Conservation (phyloP, 2,329 filamentous ascomycete species). For the Lachnellula subtilissima region DNA sequence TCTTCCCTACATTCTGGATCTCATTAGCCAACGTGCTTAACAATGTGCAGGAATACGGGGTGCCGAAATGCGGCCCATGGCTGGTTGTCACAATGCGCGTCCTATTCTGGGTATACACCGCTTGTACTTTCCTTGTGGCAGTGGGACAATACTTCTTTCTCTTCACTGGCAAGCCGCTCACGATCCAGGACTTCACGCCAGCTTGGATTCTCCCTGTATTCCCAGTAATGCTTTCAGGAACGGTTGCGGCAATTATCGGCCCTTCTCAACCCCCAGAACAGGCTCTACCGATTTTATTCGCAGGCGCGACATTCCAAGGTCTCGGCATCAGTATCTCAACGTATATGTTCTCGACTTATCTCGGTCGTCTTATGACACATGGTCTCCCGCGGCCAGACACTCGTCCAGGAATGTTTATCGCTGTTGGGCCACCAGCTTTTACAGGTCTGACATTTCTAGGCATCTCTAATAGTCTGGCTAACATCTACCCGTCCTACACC, state of each 20-base stretch:
- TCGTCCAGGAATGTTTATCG: slow-evolving; percentile 67
- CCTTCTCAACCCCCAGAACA: slow-evolving; percentile 52
- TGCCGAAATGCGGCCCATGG: slow-evolving; percentile 48
- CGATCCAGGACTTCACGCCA: slow-evolving; percentile 64
- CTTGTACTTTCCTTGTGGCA: slow-evolving; percentile 53
- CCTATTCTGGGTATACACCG: slow-evolving; percentile 66
- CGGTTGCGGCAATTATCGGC: slow-evolving; percentile 62
- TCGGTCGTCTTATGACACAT: slow-evolving; percentile 56
- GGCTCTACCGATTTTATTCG: slow-evolving; percentile 58
- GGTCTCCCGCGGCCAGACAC: slow-evolving; percentile 60
- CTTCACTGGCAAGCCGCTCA: slow-evolving; percentile 49
- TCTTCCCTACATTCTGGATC: slow-evolving; percentile 68
- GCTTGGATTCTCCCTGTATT: slow-evolving; percentile 71
- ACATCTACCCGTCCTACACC: slow-evolving; percentile 20
- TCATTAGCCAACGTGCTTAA: slow-evolving; percentile 63
- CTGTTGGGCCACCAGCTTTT: slow-evolving; percentile 66
- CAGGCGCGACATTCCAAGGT: slow-evolving; percentile 64
- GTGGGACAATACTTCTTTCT: slow-evolving; percentile 63
- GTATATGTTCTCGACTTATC: slow-evolving; percentile 69
- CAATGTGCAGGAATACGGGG: slow-evolving; percentile 60
- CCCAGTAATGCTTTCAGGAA: slow-evolving; percentile 69
- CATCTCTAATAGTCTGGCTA: slow-evolving; percentile 39
- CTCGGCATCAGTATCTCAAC: slow-evolving; percentile 62
- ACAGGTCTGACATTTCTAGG: slow-evolving; percentile 67
- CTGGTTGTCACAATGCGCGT: slow-evolving; percentile 56